Evolutionary conservation across 1,139 yeast genomes (phyloP).

Genomic region (Magnusiomyces suaveolens): DNA sequence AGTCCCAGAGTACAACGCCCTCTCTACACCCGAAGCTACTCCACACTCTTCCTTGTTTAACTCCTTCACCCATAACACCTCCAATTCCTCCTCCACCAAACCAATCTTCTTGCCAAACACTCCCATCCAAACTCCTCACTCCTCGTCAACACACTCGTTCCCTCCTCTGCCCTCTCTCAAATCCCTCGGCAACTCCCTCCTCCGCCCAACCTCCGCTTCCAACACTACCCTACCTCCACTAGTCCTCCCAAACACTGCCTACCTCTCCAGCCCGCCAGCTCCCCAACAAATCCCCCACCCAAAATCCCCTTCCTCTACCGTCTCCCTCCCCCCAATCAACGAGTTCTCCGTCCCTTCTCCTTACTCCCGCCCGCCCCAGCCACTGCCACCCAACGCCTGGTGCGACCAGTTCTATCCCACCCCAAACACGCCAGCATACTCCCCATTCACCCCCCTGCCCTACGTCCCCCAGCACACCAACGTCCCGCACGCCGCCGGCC

Average conservation of each 20-base stretch:
- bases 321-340: background rate
- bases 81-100: background rate
- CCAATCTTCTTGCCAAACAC: slow-evolving; percentile 5
- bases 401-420: background rate
- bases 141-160: slow-evolving; percentile 7
- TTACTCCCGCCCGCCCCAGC: background rate
- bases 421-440: background rate
- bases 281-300: background rate
- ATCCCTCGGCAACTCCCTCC: slow-evolving; percentile 2
- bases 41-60: background rate
- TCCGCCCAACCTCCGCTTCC: slow-evolving; percentile 9
- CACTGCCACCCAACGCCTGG: background rate
- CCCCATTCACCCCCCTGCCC: background rate
- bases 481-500: background rate
- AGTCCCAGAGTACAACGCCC: slow-evolving; percentile 3
- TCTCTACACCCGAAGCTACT: slow-evolving; percentile 6
- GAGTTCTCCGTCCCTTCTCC: too few species aligned
- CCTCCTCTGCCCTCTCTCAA: slow-evolving; percentile 6
- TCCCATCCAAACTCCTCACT: slow-evolving; percentile 9
- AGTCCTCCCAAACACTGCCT: background rate
- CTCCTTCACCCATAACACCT: too few species aligned
- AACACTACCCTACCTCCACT: slow-evolving; percentile 8
- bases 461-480: background rate
- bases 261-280: background rate
- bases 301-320: too few species aligned